Base-by-base conservation (phyloP, 1,284 basidiomycete genomes). In the Malassezia japonica region DNA sequence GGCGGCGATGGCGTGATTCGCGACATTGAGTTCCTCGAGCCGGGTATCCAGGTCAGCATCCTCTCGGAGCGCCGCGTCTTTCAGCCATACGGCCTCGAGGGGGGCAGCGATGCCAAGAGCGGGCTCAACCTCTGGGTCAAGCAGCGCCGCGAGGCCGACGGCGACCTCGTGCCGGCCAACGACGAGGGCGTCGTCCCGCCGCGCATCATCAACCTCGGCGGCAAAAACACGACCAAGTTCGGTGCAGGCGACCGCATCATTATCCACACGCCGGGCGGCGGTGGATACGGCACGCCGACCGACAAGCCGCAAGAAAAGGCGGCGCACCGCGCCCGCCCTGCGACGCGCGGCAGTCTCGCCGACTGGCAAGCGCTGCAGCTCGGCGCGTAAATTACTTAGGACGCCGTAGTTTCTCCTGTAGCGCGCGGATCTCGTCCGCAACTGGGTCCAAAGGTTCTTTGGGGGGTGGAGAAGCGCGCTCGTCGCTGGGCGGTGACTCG, bases 41-140 rank as follows among this genome's bases (percentile, higher is more conserved):
- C 59, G 10, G 60, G 81, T 1, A 80, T 95, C 71, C 86, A 91
- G 71, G 84, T 91, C 52, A 83, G 86, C 33, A 86, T 92, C 65
- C 75, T 89, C 23, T 86, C 83, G 39, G 87, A 90, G 83, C 79
- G 92, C 52, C 80, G 92, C 15, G 87, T 88, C 0, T 80, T 86
- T 29, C 82, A 83, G 56, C 92, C 92, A 9, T 95, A 92, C 71
- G 92, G 92, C 2, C 74, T 91, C 71, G 81, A 85, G 59, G 91
- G 91, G 8, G 92, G 92, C 9, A 82, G 80, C 15, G 78, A 82
- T 4, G 91, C 83, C 8, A 77, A 75, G 44, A 74, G 84, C 55
- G 91, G 91, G 0, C 79, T 82, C 41, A 96, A 96, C 72, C 82
- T 84, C 18, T 96, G 91, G 91, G 76, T 91, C 52, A 90, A 91